Percentiles rank a stretch among this genome's conserved stretches.
These are phyloP conservation scores for Trichoderma afroharzianum DNA, from an alignment of 2,329 filamentous ascomycete genomes.

Conservation along the genomic window DNA sequence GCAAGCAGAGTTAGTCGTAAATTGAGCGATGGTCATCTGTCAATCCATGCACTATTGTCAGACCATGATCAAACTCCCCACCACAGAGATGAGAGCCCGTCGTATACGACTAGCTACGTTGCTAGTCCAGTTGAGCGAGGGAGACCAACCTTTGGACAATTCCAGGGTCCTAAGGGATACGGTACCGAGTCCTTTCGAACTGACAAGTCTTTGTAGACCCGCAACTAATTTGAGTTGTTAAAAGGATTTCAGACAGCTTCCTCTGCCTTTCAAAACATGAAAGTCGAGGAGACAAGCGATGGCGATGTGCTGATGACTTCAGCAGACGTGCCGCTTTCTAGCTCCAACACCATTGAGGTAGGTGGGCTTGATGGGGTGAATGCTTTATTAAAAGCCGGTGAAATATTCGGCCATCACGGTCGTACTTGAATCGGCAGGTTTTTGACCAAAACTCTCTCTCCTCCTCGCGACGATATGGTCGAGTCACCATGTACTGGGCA, in stretches of 20 bases:
- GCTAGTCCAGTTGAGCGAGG: constrained; percentile 27
- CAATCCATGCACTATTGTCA: constrained; percentile 52
- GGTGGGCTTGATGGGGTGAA: constrained; percentile 53
- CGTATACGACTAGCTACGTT: constrained; percentile 19
- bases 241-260: constrained; percentile 34
- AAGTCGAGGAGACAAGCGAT: constrained; percentile 28
- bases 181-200: constrained; percentile 29
- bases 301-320: constrained; percentile 33
- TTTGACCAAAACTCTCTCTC: not conserved
- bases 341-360: constrained; percentile 23
- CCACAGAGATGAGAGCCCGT: constrained; percentile 14
- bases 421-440: not conserved
- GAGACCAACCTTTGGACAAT: constrained; percentile 24
- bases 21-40: constrained; percentile 48
- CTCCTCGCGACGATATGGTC: not conserved
- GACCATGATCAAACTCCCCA: constrained; percentile 32
- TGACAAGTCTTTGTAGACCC: constrained; percentile 18
- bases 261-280: constrained; percentile 32
- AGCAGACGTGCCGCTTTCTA: constrained; percentile 23
- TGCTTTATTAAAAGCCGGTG: constrained; percentile 55
- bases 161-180: constrained; percentile 31
- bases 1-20: constrained; percentile 37
- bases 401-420: constrained; percentile 51
- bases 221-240: constrained; percentile 29
- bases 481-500: not conserved